Evolutionary conservation across 2,329 filamentous ascomycete species (phyloP).

Genomic region (Trichoderma sp.): DNA sequence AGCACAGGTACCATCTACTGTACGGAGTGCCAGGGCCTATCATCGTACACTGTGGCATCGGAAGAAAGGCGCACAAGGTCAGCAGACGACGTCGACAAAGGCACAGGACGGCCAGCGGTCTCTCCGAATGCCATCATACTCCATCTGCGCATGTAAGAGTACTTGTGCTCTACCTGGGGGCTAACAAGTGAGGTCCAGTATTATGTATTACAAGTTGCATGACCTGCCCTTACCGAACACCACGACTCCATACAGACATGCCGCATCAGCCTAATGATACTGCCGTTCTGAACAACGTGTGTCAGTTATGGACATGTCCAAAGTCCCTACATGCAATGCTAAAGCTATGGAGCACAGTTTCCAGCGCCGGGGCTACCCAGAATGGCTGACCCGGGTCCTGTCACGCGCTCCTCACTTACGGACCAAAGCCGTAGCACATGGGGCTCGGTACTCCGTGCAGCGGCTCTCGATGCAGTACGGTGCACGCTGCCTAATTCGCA

Average conservation of each 20-base stretch:
- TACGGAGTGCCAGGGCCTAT: neutral
- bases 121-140: neutral
- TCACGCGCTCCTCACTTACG: slow-evolving; percentile 8
- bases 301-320: neutral
- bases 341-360: neutral
- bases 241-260: neutral
- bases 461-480: neutral
- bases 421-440: neutral
- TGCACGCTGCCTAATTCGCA: neutral
- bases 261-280: slow-evolving; percentile 8
- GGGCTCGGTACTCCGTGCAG: neutral
- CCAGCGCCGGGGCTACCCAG: neutral
- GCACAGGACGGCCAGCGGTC: neutral
- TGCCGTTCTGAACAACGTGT: slow-evolving; percentile 1
- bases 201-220: neutral
- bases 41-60: neutral
- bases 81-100: neutral
- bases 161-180: neutral
- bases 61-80: slow-evolving; percentile 1
- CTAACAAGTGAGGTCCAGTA: neutral
- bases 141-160: neutral
- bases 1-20: neutral
- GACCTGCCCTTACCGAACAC: neutral
- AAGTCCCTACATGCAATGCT: neutral
- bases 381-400: neutral